These are phyloP conservation scores for Apiotrichum laibachii DNA, from an alignment of 1,284 basidiomycete species.

Conservation along the genomic window DNA sequence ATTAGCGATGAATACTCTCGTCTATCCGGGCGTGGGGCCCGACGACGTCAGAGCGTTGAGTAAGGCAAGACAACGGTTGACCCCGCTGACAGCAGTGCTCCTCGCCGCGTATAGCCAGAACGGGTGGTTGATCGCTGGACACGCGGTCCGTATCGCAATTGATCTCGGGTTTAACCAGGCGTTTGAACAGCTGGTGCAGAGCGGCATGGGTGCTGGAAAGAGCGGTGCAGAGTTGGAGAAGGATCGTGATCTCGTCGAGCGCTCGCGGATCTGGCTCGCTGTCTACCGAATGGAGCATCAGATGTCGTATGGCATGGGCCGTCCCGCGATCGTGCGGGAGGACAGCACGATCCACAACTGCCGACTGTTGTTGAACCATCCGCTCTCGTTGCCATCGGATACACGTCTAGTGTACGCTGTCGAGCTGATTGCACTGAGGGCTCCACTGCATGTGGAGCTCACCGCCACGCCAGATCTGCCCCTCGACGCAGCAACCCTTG, in stretches of 20 bases:
- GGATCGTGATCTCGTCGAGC: conserved; percentile 69
- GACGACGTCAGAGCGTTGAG: conserved; percentile 84
- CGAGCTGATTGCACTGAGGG: conserved; percentile 20
- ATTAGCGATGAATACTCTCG: conserved; percentile 68
- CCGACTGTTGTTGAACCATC: conserved; percentile 70
- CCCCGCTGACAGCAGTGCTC: conserved; percentile 58
- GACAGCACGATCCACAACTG: conserved; percentile 78
- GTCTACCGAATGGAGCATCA: conserved; percentile 80
- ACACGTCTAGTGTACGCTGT: conserved; percentile 81
- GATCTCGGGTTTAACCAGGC: conserved; percentile 80
- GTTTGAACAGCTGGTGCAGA: conserved; percentile 69
- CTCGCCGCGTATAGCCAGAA: conserved; percentile 85
- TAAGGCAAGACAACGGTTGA: conserved; percentile 50
- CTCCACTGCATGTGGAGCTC: conserved; percentile 26
- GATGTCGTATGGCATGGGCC: conserved; percentile 83
- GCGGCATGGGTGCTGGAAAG: conserved; percentile 64
- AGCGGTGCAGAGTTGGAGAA: conserved; percentile 55
- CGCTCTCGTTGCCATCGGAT: conserved; percentile 80
- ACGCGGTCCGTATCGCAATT: conserved; percentile 84
- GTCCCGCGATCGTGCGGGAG: conserved; percentile 80
- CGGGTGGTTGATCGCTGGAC: conserved; percentile 77
- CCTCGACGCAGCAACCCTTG: conserved; percentile 26
- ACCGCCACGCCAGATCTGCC: conserved; percentile 24
- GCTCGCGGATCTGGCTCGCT: conserved; percentile 78
- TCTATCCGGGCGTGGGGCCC: conserved; percentile 68